These are phyloP conservation scores for Trichoderma aggressivum DNA, from an alignment of 2,329 filamentous ascomycete species.

Conservation along the genomic window DNA sequence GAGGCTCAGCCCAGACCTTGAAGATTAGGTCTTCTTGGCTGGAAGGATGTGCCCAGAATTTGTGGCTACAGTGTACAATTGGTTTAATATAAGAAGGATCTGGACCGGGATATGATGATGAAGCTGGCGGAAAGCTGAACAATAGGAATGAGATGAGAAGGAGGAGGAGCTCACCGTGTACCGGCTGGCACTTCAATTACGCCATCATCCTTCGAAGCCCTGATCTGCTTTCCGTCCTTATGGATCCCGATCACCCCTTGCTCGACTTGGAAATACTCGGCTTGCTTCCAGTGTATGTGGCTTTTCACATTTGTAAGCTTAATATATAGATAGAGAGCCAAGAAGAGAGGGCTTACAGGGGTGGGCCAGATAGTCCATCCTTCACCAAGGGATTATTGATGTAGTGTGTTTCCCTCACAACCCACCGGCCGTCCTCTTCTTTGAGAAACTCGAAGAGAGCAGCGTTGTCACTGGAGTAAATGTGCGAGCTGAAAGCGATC, in stretches of 20 bases:
- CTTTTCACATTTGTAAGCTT: neutral
- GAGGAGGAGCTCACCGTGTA: neutral
- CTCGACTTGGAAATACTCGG: neutral
- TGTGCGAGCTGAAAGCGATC: neutral
- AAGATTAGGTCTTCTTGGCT: neutral
- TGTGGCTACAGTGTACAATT: neutral
- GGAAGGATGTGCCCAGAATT: neutral
- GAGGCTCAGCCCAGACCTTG: slow-evolving; percentile 8
- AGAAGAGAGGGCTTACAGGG: neutral
- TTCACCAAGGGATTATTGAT: neutral
- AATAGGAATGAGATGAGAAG: neutral
- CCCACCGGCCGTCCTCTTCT: slow-evolving; percentile 4
- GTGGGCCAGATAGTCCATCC: slow-evolving; percentile 2
- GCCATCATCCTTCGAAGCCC: slow-evolving; percentile 3
- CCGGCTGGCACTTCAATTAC: slow-evolving; percentile 5
- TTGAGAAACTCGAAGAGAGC: slow-evolving; percentile 11
- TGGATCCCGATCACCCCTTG: neutral
- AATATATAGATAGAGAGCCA: neutral
- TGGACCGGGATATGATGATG: too few species aligned
- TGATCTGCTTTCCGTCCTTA: neutral
- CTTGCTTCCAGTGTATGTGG: slow-evolving; percentile 12
- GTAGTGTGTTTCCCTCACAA: slow-evolving; percentile 3
- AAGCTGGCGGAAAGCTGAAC: neutral
- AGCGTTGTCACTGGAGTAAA: neutral
- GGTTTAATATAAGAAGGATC: neutral